Evolutionary conservation across 768 basidiomycete species (phyloP), one percentile per base, ranked within the genome.

Genomic region (Scleroderma bovista): DNA sequence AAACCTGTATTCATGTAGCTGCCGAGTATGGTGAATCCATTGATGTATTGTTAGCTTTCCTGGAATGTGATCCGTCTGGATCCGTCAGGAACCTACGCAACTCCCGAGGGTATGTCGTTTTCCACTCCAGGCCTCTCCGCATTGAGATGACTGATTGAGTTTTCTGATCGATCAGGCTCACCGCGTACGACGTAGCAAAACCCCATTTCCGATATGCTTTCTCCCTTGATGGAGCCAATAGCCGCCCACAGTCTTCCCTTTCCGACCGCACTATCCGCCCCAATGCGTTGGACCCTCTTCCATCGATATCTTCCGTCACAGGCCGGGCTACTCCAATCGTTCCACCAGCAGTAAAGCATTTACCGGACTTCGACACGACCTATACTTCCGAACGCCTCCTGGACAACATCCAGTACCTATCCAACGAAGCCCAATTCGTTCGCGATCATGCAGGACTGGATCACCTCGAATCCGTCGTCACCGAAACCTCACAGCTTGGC

Each of bases 1-100:
- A 90, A 60, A 89, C 88, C 3, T 88, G 86, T 70, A 73, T 90
- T 44, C 88, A 90, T 70, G 70, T 88, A 52, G 87, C 86, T 42
- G 88, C 88, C 12, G 86, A 88, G 58, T 78, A 80, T 55, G 88
- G 87, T 41, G 70, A 76, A 48, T 86, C 76, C 64, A 67, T 81
- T 17, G 81, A 84, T 47, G 65, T 88, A 17, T 66, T 89, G 37
- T 70, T 73, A 47, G 75, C 83, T 37, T 71, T 90, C 51, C 72
- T 90, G 41, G 77, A 84, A 40, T 83, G 78, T 55, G 88, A 90
- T 60, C 67, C 70, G 0, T 75, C 72, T 13, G 76, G 80, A 39
- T 60, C 70, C 1, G 74, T 83, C 31, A 75, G 79, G 26, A 76
- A 80, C 55, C 62, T 84, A 64, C 78, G 80, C 47, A 89, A 90